Conservation (phyloP, 129 eudicot species). For the Escallonia herrerae region DNA sequence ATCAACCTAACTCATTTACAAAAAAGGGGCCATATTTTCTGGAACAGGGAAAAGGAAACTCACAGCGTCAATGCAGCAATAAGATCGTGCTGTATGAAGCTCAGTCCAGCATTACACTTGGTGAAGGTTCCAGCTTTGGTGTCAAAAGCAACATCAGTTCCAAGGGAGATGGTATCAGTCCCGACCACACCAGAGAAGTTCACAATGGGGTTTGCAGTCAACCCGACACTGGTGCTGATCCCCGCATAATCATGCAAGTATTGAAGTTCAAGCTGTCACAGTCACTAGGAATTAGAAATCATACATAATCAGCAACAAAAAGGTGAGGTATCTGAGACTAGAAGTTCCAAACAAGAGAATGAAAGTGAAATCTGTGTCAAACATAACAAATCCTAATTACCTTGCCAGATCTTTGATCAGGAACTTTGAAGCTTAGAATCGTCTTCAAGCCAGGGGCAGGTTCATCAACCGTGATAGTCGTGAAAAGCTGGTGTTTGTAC, state of each 20-base stretch:
- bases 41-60: conserved; percentile 22
- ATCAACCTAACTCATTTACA: neutral
- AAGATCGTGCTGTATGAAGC: conserved; percentile 65
- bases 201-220: conserved; percentile 79
- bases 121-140: conserved; percentile 61
- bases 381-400: conserved; percentile 20
- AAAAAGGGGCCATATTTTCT: neutral
- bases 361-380: neutral
- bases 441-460: conserved; percentile 85
- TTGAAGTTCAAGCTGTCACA: conserved; percentile 74
- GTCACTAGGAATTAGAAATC: conserved; percentile 9
- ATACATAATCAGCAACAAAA: neutral
- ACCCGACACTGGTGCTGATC: conserved; percentile 69
- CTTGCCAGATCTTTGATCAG: conserved; percentile 96
- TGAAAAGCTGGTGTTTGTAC: conserved; percentile 46
- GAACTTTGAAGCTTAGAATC: conserved; percentile 77
- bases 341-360: neutral
- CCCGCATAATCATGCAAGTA: conserved; percentile 94
- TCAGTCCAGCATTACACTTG: conserved; percentile 64
- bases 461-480: conserved; percentile 79
- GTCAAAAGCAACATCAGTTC: conserved; percentile 73
- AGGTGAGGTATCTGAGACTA: neutral
- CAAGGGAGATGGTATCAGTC: conserved; percentile 41
- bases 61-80: conserved; percentile 77
- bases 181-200: conserved; percentile 88